Conservation (phyloP, 1,139 yeast species). For the Eremothecium coryli region DNA sequence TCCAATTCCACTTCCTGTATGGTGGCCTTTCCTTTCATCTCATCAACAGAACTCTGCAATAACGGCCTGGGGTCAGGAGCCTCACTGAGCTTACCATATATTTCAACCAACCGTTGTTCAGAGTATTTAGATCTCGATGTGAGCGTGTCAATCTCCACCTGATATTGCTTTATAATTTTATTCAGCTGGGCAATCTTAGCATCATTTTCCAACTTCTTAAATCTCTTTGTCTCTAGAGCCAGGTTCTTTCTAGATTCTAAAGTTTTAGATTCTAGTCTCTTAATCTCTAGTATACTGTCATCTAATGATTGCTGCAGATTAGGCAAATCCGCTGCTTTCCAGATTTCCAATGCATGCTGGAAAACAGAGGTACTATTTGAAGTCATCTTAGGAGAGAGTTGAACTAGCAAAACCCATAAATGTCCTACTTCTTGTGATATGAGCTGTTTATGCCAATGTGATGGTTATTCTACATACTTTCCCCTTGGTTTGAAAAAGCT, state of each 20-base stretch:
- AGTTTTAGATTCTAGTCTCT: constrained; percentile 59
- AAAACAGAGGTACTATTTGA: constrained; percentile 29
- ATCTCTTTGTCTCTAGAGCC: constrained; percentile 74
- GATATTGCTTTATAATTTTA: constrained; percentile 74
- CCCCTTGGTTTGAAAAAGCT: too few species aligned
- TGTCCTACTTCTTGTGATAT: too few species aligned
- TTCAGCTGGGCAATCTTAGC: constrained; percentile 53
- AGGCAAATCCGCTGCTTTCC: constrained; percentile 70
- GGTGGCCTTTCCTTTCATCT: constrained; percentile 39
- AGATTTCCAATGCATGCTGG: constrained; percentile 59
- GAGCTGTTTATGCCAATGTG: too few species aligned
- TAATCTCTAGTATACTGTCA: constrained; percentile 62
- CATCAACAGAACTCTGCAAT: constrained; percentile 58
- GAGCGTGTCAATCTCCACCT: constrained; percentile 74
- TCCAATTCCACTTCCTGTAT: constrained; percentile 47
- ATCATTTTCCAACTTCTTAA: constrained; percentile 58
- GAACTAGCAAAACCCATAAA: too few species aligned
- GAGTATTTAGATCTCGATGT: constrained; percentile 69
- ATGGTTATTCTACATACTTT: too few species aligned
- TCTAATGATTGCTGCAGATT: constrained; percentile 63
- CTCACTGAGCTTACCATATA: constrained; percentile 70
- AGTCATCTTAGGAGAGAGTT: constrained; percentile 1
- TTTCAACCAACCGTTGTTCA: constrained; percentile 63
- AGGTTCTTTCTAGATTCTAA: constrained; percentile 62
- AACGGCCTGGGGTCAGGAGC: constrained; percentile 91